phyloP scores from a whole-genome alignment of 2,329 filamentous ascomycete species.

The Torrubiella hemipterigena region DNA sequence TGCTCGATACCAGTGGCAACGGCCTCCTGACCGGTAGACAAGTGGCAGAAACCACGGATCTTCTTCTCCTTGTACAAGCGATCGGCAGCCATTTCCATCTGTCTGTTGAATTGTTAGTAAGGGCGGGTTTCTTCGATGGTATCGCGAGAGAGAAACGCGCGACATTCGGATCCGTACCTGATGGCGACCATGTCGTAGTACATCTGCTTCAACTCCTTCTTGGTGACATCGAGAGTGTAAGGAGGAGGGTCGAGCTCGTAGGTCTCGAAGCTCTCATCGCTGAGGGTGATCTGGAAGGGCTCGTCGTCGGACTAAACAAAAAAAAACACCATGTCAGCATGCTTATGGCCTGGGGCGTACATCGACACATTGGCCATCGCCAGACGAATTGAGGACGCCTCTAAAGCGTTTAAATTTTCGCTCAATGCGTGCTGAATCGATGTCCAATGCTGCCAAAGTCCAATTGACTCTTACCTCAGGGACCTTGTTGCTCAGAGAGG shows the following conservation, averaged over 20 bases:
- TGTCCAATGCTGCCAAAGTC: no score
- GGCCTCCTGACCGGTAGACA: constrained; percentile 95
- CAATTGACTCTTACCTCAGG: constrained; percentile 27
- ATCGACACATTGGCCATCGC: no score
- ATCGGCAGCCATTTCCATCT: constrained; percentile 99
- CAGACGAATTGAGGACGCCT: no score
- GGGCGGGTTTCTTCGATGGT: no score
- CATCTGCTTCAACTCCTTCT: constrained; percentile 98
- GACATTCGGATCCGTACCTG: constrained; percentile 50
- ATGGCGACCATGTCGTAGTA: constrained; percentile 95
- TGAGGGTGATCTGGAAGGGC: constrained; percentile 82
- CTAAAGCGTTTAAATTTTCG: no score
- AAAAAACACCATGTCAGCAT: no score
- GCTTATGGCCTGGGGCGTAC: no score
- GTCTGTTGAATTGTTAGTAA: constrained; percentile 43
- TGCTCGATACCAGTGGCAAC: constrained; percentile 96
- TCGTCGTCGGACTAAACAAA: constrained; percentile 72
- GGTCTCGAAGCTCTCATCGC: constrained; percentile 98
- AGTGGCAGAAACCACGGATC: constrained; percentile 98
- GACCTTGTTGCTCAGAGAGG: constrained; percentile 70
- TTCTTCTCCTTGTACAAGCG: constrained; percentile 99
- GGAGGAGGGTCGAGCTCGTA: constrained; percentile 95
- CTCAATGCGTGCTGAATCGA: no score
- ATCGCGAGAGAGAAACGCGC: no score
- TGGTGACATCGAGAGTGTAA: constrained; percentile 87